Evolutionary conservation across 805 yeast genomes (phyloP).

Genomic region (Metschnikowia cerradonensis): DNA sequence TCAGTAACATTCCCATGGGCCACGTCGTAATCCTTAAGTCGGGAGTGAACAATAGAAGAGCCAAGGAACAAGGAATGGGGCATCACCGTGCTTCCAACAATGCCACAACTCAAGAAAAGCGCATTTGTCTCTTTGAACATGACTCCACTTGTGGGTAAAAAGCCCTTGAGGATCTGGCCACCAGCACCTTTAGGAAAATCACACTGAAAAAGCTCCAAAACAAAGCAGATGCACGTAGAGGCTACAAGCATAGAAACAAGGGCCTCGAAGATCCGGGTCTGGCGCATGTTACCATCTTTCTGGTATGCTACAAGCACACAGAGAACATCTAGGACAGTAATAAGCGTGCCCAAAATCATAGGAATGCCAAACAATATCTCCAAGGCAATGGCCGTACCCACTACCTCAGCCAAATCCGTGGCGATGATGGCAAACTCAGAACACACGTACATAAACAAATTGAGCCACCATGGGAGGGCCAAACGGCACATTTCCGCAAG

Average conservation of each 20-base stretch:
- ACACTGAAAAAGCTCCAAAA: conserved; percentile 57
- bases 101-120: conserved; percentile 41
- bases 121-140: conserved; percentile 36
- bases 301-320: conserved; percentile 74
- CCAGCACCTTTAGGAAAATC: conserved; percentile 50
- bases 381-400: conserved; percentile 85
- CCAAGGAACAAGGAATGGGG: conserved; percentile 45
- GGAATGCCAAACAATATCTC: conserved; percentile 76
- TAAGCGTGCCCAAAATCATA: conserved; percentile 64
- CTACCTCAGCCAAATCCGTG: conserved; percentile 91
- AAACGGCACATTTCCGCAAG: conserved; percentile 78
- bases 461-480: conserved; percentile 65
- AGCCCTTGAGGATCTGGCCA: conserved; percentile 56
- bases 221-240: conserved; percentile 73
- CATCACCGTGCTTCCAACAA: conserved; percentile 47
- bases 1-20: conserved; percentile 24
- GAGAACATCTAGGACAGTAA: conserved; percentile 80
- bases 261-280: conserved; percentile 72
- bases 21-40: conserved; percentile 40
- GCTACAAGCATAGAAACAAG: conserved; percentile 69
- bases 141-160: conserved; percentile 49
- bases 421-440: conserved; percentile 89
- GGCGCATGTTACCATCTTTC: conserved; percentile 68
- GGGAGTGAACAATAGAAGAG: conserved; percentile 41
- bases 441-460: conserved; percentile 56